phyloP scores from a whole-genome alignment of 495 filamentous ascomycete species.

The Clavariopsis aquatica region DNA sequence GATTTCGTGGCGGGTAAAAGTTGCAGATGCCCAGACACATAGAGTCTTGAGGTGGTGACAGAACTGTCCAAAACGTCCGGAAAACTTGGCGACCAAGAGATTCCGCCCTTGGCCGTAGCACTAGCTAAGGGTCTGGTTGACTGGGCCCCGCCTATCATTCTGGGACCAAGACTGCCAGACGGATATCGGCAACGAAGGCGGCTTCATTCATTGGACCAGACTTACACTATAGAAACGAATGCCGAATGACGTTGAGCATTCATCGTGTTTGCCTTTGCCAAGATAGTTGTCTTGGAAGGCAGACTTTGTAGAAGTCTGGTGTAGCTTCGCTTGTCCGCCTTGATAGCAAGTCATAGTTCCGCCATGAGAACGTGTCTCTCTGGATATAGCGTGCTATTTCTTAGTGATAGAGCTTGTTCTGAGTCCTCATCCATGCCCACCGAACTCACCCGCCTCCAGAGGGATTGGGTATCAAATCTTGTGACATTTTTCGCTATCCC shows the following conservation, averaged over 20 bases:
- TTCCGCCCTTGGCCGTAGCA: background rate
- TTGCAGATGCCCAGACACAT: background rate
- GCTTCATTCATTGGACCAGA: background rate
- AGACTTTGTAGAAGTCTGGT: background rate
- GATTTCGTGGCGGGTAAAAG: background rate
- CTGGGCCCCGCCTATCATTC: constrained; percentile 1
- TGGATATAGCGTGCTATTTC: too few relatives aligned
- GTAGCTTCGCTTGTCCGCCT: too few relatives aligned
- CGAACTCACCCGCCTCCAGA: too few relatives aligned
- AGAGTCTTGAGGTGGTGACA: constrained; percentile 2
- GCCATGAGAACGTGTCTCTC: background rate
- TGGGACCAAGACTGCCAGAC: constrained; percentile 5
- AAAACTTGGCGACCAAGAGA: background rate
- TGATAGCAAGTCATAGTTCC: background rate
- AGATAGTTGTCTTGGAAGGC: background rate
- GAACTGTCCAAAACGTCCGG: constrained; percentile 5
- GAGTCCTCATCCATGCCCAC: too few relatives aligned
- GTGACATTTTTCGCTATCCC: too few relatives aligned
- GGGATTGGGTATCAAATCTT: too few relatives aligned
- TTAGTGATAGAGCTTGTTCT: too few relatives aligned
- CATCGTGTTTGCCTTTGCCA: constrained; percentile 1
- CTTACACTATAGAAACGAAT: background rate
- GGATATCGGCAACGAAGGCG: constrained; percentile 23
- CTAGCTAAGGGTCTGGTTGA: constrained; percentile 18
- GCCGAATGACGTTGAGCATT: background rate